These are phyloP conservation scores for Phytophthora multivora DNA, from an alignment of 352 stramenopile genomes.

Conservation along the genomic window DNA sequence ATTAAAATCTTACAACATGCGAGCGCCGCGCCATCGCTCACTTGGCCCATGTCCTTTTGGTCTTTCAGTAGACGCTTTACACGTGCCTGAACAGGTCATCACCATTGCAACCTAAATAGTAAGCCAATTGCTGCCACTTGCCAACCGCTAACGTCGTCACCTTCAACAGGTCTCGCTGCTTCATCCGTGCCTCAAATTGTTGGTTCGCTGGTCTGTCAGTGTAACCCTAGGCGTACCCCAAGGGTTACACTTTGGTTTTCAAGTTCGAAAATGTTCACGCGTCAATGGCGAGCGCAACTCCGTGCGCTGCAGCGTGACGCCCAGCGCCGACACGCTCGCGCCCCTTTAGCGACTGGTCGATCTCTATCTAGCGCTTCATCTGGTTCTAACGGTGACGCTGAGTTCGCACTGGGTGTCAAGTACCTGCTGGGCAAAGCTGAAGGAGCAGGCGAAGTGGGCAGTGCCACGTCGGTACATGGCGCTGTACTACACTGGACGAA, in stretches of 20 bases:
- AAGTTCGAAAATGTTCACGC: slow-evolving; percentile 14
- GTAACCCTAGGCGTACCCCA: background rate
- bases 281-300: slow-evolving; percentile 15
- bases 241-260: slow-evolving; percentile 1
- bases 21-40: slow-evolving; percentile 54
- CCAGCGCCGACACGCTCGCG: slow-evolving; percentile 4
- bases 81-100: slow-evolving; percentile 35
- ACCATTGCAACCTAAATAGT: background rate
- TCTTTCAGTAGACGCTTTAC: slow-evolving; percentile 72
- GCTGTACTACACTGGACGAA: slow-evolving; percentile 82
- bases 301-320: slow-evolving; percentile 17
- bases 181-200: slow-evolving; percentile 19
- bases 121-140: background rate
- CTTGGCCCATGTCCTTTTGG: slow-evolving; percentile 76
- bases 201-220: background rate
- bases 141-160: slow-evolving; percentile 22
- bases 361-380: slow-evolving; percentile 11
- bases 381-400: slow-evolving; percentile 35
- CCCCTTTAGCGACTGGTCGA: slow-evolving; percentile 3
- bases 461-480: slow-evolving; percentile 45
- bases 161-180: slow-evolving; percentile 64
- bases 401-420: slow-evolving; percentile 70
- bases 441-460: slow-evolving; percentile 24
- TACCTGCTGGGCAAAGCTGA: slow-evolving; percentile 55
- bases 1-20: slow-evolving; percentile 40